A percentile compares a stretch with the other conserved stretches of the same genome.
Evolutionary conservation across 768 basidiomycete genomes (phyloP).

Genomic region (Sarcomyxa edulis): DNA sequence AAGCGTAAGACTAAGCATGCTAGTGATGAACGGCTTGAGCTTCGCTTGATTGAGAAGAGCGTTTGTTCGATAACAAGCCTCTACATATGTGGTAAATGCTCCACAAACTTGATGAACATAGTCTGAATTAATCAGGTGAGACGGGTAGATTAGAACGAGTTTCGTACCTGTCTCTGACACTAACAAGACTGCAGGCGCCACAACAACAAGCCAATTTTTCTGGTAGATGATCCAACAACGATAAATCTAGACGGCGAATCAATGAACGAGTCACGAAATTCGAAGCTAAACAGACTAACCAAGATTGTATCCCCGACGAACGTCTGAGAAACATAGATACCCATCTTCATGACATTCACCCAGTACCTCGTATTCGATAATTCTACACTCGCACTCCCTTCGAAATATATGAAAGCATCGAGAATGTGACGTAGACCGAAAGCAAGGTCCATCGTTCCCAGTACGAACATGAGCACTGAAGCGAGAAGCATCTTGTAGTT

Average conservation of each 20-base stretch:
- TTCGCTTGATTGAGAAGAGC: constrained; percentile 22
- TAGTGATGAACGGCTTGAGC: constrained; percentile 30
- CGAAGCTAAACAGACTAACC: constrained; percentile 26
- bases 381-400: constrained; percentile 24
- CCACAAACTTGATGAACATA: constrained; percentile 24
- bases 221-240: constrained; percentile 33
- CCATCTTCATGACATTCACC: constrained; percentile 40
- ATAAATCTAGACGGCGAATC: constrained; percentile 22
- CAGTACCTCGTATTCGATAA: constrained; percentile 30
- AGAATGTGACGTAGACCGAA: constrained; percentile 36
- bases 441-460: constrained; percentile 35
- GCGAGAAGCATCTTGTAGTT: constrained; percentile 31
- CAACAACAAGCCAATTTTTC: constrained; percentile 24
- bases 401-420: constrained; percentile 32
- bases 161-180: constrained; percentile 27
- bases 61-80: constrained; percentile 21
- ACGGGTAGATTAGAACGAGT: background rate
- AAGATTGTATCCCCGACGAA: constrained; percentile 38
- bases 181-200: constrained; percentile 26
- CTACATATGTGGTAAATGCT: constrained; percentile 23
- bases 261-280: background rate
- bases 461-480: constrained; percentile 31
- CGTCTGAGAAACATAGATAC: constrained; percentile 33
- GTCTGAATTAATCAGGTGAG: background rate
- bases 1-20: constrained; percentile 29